phyloP scores from a whole-genome alignment of 2,329 filamentous ascomycete species.

The Talaromyces islandicus region DNA sequence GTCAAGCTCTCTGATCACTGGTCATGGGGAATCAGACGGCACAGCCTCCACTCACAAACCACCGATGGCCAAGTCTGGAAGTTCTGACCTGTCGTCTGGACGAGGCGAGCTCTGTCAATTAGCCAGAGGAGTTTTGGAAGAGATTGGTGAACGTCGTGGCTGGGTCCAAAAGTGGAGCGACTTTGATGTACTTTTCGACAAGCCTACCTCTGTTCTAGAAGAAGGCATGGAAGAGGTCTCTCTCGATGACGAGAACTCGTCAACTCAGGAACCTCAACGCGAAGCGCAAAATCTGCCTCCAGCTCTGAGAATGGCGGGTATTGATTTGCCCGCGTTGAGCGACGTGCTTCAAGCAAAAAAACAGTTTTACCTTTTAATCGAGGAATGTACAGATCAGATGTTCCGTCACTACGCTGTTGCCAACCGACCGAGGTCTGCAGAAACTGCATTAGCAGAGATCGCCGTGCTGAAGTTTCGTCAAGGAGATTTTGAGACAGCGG shows the following conservation, averaged over 20 bases:
- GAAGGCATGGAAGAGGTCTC: conserved; percentile 30
- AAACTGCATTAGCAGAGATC: conserved; percentile 75
- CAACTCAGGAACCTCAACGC: not conserved
- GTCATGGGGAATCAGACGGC: not conserved
- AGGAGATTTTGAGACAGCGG: conserved; percentile 66
- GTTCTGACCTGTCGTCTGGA: conserved; percentile 75
- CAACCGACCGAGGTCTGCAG: conserved; percentile 68
- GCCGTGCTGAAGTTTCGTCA: conserved; percentile 76
- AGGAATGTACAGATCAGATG: conserved; percentile 76
- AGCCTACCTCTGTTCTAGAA: conserved; percentile 18
- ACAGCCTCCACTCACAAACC: conserved; percentile 33
- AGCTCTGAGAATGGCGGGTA: conserved; percentile 34
- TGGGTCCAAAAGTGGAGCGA: conserved; percentile 74
- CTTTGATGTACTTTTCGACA: conserved; percentile 39
- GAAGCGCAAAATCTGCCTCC: not conserved
- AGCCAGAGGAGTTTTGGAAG: conserved; percentile 72
- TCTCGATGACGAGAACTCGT: conserved; percentile 21
- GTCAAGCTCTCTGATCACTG: conserved; percentile 30
- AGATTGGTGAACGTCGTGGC: conserved; percentile 62
- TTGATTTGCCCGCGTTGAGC: conserved; percentile 53
- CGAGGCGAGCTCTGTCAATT: conserved; percentile 77
- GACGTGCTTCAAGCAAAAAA: conserved; percentile 57
- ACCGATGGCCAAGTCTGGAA: conserved; percentile 46
- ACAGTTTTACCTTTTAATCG: conserved; percentile 62
- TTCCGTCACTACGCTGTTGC: conserved; percentile 78